phyloP scores from a whole-genome alignment of 495 filamentous ascomycete genomes.

The Bacidia rubella region DNA sequence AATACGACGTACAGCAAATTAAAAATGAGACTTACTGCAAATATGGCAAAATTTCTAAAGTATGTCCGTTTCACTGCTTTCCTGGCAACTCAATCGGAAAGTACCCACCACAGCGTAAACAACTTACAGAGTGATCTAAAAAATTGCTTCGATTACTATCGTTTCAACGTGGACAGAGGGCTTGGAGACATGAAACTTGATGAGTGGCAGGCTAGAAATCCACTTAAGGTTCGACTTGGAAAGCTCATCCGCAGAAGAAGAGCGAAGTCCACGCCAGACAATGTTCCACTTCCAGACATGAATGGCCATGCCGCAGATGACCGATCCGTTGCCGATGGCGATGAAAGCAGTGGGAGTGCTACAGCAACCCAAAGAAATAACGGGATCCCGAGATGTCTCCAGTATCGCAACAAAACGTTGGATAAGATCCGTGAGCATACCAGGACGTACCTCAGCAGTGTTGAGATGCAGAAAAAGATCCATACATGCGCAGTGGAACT shows the following conservation, averaged over 20 bases:
- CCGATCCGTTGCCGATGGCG: not conserved
- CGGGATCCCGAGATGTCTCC: not conserved
- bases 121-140: not conserved
- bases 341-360: not conserved
- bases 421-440: not conserved
- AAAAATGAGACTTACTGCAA: not conserved
- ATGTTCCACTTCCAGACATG: not conserved
- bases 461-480: not conserved
- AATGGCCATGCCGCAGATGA: not conserved
- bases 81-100: slow-evolving; percentile 10
- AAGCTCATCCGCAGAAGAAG: slow-evolving; percentile 2
- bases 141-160: slow-evolving; percentile 2
- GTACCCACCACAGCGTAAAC: not conserved
- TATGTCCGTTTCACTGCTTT: slow-evolving; percentile 6
- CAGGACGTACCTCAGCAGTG: not conserved
- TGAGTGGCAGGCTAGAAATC: slow-evolving; percentile 5
- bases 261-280: not conserved
- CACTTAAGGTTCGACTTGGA: not conserved
- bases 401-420: not conserved
- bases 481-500: not conserved
- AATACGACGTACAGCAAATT: too few relatives aligned
- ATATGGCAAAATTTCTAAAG: not conserved
- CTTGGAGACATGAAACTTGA: slow-evolving; percentile 15
- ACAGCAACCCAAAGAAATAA: not conserved
- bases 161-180: slow-evolving; percentile 11